phyloP scores from a whole-genome alignment of 2,329 filamentous ascomycete genomes.

The Ceratocystiopsis minuta region DNA sequence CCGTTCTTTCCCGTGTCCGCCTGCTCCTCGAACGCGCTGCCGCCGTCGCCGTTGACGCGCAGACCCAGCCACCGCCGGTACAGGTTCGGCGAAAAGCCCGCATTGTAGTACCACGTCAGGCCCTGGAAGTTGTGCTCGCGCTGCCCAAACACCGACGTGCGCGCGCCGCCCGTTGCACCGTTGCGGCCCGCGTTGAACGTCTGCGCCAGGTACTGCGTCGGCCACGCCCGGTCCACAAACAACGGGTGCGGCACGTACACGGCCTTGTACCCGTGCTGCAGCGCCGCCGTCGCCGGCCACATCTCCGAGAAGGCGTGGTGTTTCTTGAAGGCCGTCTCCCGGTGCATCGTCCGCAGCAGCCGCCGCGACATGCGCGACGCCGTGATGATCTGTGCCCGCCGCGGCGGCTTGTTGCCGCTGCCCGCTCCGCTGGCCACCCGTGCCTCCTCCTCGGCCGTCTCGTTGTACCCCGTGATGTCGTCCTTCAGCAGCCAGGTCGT shows the following conservation, averaged over 20 bases:
- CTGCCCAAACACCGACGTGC: slow-evolving; percentile 60
- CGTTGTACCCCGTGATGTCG: slow-evolving; percentile 73
- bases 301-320: slow-evolving; percentile 92
- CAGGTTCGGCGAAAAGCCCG: slow-evolving; percentile 61
- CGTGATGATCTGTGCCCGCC: slow-evolving; percentile 77
- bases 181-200: slow-evolving; percentile 67
- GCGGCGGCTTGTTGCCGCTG: slow-evolving; percentile 39
- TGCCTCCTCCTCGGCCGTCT: slow-evolving; percentile 16
- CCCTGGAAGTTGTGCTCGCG: slow-evolving; percentile 79
- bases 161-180: slow-evolving; percentile 54
- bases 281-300: slow-evolving; percentile 76
- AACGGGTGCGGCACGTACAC: slow-evolving; percentile 82
- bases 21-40: slow-evolving; percentile 54
- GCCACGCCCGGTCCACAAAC: slow-evolving; percentile 78
- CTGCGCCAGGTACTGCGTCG: slow-evolving; percentile 54
- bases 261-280: slow-evolving; percentile 86
- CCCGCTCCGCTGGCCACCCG: slow-evolving; percentile 15
- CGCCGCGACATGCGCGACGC: slow-evolving; percentile 66
- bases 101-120: slow-evolving; percentile 83
- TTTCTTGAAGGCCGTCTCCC: slow-evolving; percentile 67
- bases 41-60: slow-evolving; percentile 59
- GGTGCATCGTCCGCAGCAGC: slow-evolving; percentile 74
- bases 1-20: slow-evolving; percentile 34
- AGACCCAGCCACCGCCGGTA: slow-evolving; percentile 79
- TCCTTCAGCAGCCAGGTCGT: slow-evolving; percentile 71